Conservation (phyloP, 2,329 filamentous ascomycete genomes). For the Acrocalymma vagum region DNA sequence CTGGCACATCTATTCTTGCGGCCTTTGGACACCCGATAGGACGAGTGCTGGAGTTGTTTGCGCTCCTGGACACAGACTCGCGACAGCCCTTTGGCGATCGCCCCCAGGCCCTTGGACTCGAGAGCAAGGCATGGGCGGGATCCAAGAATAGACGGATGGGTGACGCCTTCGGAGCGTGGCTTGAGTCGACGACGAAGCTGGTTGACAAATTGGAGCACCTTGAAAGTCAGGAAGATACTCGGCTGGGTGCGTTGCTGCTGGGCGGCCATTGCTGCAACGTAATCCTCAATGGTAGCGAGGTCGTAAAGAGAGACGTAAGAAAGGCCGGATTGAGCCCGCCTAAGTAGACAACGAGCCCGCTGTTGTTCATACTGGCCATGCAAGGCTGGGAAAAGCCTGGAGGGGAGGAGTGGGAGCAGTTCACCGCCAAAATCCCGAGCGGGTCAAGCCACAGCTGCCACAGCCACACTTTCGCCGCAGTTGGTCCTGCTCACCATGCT, state of each 20-base stretch:
- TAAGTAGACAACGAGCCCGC: conserved; percentile 15
- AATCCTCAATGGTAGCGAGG: conserved; percentile 19
- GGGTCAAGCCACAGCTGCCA: conserved; percentile 17
- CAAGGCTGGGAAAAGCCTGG: conserved; percentile 37
- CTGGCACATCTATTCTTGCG: conserved; percentile 25
- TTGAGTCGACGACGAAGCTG: conserved; percentile 48
- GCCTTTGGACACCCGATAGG: conserved; percentile 33
- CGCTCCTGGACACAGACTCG: conserved; percentile 27
- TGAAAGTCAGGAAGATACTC: conserved; percentile 46
- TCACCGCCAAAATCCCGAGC: conserved; percentile 20
- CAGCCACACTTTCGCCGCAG: too few species aligned
- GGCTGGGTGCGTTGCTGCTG: conserved; percentile 31
- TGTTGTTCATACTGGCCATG: conserved; percentile 16
- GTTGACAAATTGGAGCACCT: conserved; percentile 48
- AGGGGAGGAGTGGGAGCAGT: conserved; percentile 24
- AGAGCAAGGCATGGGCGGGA: conserved; percentile 23
- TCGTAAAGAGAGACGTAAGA: conserved; percentile 35
- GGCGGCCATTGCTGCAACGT: conserved; percentile 41
- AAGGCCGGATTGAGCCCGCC: too few species aligned
- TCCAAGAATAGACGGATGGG: conserved; percentile 30
- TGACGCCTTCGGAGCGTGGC: conserved; percentile 33
- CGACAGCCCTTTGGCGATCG: conserved; percentile 35
- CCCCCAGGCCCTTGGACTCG: conserved; percentile 33
- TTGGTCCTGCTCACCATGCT: too few species aligned
- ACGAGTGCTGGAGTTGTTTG: conserved; percentile 28